These are phyloP conservation scores for Alternaria dauci DNA, from an alignment of 2,329 filamentous ascomycete genomes.

Conservation along the genomic window DNA sequence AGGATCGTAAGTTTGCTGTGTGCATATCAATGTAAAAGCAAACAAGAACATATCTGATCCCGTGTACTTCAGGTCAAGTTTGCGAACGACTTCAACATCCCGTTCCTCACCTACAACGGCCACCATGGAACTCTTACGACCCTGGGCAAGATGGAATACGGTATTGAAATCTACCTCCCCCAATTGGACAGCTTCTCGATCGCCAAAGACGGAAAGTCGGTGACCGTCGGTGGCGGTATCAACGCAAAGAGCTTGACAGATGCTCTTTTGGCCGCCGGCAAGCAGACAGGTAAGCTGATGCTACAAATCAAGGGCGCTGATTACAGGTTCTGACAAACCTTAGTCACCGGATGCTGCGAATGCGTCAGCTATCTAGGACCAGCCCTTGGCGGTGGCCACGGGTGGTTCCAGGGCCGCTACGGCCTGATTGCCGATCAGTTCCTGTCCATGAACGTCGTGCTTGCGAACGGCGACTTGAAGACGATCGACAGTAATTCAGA, in stretches of 20 bases:
- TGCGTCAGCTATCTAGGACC: conserved; percentile 60
- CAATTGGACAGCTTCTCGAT: conserved; percentile 57
- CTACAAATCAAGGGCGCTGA: background rate
- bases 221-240: conserved; percentile 60
- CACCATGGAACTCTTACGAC: conserved; percentile 62
- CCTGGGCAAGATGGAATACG: conserved; percentile 58
- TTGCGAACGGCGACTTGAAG: conserved; percentile 58
- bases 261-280: conserved; percentile 60
- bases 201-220: conserved; percentile 55
- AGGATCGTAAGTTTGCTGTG: conserved; percentile 24
- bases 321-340: background rate
- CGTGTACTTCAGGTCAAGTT: conserved; percentile 53
- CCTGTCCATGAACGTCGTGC: conserved; percentile 61
- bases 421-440: conserved; percentile 65
- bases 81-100: conserved; percentile 57
- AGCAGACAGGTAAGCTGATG: conserved; percentile 56
- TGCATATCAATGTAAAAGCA: fast-evolving
- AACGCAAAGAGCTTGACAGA: conserved; percentile 58
- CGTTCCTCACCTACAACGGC: conserved; percentile 64
- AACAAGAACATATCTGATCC: background rate
- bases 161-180: conserved; percentile 61
- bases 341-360: conserved; percentile 55
- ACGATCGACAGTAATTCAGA: conserved; percentile 56
- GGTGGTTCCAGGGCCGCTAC: conserved; percentile 62
- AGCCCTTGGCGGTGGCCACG: conserved; percentile 66